Conservation (phyloP, 2,329 filamentous ascomycete genomes). For the Botrytis fragariae region DNA sequence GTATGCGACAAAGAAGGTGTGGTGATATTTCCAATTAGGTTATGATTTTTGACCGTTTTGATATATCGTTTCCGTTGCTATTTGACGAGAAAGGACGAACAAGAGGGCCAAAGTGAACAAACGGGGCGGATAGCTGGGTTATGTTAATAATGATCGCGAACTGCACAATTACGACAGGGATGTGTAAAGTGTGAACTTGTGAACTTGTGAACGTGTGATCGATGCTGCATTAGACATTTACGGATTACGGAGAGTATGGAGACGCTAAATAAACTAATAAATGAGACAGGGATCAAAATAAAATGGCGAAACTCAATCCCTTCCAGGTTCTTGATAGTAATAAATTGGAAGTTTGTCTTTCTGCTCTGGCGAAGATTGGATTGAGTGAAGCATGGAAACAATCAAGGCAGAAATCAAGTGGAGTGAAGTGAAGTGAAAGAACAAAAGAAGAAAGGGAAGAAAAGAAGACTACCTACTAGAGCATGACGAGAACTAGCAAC, state of each 20-base stretch:
- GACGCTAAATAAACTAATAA: background rate
- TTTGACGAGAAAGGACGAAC: conserved; percentile 18
- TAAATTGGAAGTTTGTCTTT: background rate
- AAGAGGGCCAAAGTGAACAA: conserved; percentile 11
- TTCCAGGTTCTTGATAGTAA: no score
- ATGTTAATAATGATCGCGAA: conserved; percentile 13
- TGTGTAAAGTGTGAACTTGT: no score
- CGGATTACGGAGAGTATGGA: conserved; percentile 4
- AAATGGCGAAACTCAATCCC: background rate
- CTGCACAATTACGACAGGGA: background rate
- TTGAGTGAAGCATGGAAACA: background rate
- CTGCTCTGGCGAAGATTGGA: background rate
- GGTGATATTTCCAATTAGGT: background rate
- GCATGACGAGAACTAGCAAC: background rate
- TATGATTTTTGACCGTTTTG: background rate
- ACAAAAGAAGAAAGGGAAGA: background rate
- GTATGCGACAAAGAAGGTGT: background rate
- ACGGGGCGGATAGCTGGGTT: conserved; percentile 17
- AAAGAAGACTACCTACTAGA: background rate
- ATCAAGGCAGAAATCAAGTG: background rate
- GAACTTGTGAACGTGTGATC: conserved; percentile 8
- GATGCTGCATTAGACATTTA: conserved; percentile 6
- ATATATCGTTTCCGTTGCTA: conserved; percentile 1
- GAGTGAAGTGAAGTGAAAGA: background rate
- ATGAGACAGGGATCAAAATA: background rate